These are phyloP conservation scores for Fraxinus anomala DNA, from an alignment of 257 asterid species.

Conservation along the genomic window DNA sequence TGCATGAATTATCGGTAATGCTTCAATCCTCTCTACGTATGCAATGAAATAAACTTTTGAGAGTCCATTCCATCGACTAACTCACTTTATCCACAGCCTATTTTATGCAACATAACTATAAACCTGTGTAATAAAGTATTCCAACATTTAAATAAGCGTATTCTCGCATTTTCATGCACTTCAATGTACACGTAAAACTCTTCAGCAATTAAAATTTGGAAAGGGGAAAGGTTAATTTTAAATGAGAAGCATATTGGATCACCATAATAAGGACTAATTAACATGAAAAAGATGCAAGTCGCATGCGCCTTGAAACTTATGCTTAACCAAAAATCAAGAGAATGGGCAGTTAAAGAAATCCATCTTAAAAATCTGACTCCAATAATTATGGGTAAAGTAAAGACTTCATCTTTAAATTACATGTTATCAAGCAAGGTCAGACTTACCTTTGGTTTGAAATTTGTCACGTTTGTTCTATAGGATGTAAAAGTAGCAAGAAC, in stretches of 20 bases:
- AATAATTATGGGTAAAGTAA: no score
- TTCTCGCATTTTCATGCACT: neutral
- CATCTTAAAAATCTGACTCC: no score
- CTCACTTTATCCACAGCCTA: neutral
- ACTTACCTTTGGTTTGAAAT: no score
- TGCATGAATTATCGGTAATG: neutral
- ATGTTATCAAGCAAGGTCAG: no score
- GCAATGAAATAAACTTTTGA: neutral
- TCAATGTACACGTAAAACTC: neutral
- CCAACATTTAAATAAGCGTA: neutral
- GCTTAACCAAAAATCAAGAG: no score
- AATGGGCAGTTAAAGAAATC: no score
- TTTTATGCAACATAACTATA: neutral
- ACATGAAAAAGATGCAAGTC: constrained; percentile 14
- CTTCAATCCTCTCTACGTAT: constrained; percentile 6
- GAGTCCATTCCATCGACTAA: neutral
- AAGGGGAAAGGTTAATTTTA: constrained; percentile 10
- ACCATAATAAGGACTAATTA: neutral
- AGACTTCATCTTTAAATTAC: no score
- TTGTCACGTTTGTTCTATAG: no score
- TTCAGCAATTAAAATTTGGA: neutral
- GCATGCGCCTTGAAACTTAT: no score
- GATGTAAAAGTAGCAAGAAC: no score
- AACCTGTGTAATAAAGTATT: neutral
- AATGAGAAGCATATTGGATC: constrained; percentile 14